Percentiles rank a stretch among this genome's conserved stretches.
phyloP scores from a whole-genome alignment of 345 rosid species.

The Camelina neglecta region DNA sequence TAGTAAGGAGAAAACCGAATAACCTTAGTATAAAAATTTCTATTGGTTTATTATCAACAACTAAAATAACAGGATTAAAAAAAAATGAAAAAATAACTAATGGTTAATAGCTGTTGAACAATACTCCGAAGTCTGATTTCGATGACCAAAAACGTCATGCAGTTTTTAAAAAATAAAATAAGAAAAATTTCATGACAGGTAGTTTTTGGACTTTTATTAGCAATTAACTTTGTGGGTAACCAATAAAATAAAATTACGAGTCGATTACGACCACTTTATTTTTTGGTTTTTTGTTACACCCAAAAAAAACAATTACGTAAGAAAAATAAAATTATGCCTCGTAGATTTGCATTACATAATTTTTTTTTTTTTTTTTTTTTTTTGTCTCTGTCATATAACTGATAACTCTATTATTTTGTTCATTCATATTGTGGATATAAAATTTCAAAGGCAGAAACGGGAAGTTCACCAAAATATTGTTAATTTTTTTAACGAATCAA shows the following conservation, averaged over 20 bases:
- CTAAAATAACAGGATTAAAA: background rate
- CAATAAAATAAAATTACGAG: background rate
- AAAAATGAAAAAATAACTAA: no score
- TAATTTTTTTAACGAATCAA: slow-evolving; percentile 26
- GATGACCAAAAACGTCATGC: background rate
- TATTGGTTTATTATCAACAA: background rate
- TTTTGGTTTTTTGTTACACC: background rate
- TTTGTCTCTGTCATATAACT: background rate
- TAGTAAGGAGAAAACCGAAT: background rate
- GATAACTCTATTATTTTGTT: background rate
- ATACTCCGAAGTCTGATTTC: background rate
- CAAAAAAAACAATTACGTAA: background rate
- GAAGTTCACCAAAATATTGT: background rate
- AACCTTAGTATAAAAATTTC: no score
- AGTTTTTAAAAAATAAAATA: no score
- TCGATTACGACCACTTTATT: slow-evolving; percentile 6
- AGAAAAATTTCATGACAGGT: background rate
- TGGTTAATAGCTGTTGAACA: background rate
- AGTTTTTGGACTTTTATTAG: background rate
- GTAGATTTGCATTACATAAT: background rate
- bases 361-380: no score
- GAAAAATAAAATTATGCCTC: background rate
- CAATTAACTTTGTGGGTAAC: background rate
- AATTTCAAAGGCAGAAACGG: background rate
- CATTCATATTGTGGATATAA: background rate